Evolutionary conservation across 768 basidiomycete species (phyloP), one percentile per base, ranked within the genome.

Genomic region (Trametes elegans): DNA sequence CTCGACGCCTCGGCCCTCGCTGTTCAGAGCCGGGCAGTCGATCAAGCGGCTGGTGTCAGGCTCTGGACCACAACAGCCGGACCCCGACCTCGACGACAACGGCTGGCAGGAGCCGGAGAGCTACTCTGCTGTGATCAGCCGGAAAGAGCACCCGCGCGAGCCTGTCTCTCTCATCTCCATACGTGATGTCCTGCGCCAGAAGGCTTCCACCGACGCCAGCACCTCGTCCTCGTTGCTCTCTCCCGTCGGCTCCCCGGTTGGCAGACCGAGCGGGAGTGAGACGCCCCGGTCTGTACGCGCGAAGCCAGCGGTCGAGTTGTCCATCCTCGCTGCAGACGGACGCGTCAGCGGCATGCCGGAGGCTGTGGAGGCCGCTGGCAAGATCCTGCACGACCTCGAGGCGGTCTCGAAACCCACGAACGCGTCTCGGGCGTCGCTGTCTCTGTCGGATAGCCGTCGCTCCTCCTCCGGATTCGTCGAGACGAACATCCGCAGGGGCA

Each of bases 71-170:
- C 73, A 31, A 21, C n/a, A n/a, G n/a, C 82, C 77, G 0, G 84
- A 88, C 62, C 83, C 85, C 3, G 86, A 87, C 63, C 70, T 75
- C 32, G 83, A 82, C 35, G 79, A 76, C 58, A 72, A 73, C 0
- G 68, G 80, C 3, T 85, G 82, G 83, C 75, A 83, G 54, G 82
- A 82, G 57, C 76, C 79, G 0, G 88, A 89, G 61, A 62, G 75
- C 7, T 85, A 76, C 59, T 82, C 83, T 1, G 78, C 84, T 0
- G 74, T 81, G 11, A 79, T 87, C 53, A 78, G 76, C 26, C 71
- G 87, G 10, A 87, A 83, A 63, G 83, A 85, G 53, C 79, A 85
- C 59, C 78, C 83, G 0, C 76, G 79, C 16, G 87, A 88, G 58
- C 74, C 77, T 0, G 77, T 80, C 1, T 62, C 87, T 0, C 68